Evolutionary conservation across 2,329 filamentous ascomycete species (phyloP), one percentile per base, ranked within the genome.

Genomic region (Fusarium virguliforme): DNA sequence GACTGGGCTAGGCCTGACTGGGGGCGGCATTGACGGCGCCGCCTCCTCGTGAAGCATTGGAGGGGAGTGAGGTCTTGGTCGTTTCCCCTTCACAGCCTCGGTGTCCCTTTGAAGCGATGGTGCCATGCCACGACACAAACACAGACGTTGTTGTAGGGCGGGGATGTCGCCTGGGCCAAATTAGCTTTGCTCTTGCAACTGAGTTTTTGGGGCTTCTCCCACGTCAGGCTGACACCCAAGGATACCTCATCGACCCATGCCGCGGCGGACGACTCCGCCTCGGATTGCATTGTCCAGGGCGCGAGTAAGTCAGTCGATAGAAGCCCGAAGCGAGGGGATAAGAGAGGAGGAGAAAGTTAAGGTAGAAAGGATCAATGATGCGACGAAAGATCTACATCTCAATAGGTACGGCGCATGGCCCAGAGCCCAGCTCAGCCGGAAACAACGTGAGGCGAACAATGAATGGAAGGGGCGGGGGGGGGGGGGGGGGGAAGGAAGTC

Each of bases 41-140:
- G n/a, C 30, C 34, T 26, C 61, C 18, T 40, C 34, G 41, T 58
- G 68, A 61, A 56, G 58, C 64, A 28, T 28, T 46, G 32, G 58
- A 62, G 58, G 64, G 62, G 60, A 60, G 46, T 64, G 50, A 48
- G 43, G 55, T 22, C 5, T 28, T 41, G 30, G 38, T 56, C 10
- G n/a, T 50, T 26, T 54, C 26, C 34, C 26, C 41, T 58, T 38
- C 38, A 40, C 28, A 13, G 41, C 68, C 34, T 69, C 38, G 61
- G 61, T 72, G 40, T 41, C 40, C 26, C 35, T 37, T 54, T 50
- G n/a, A 7, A 51, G 51, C 38, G 62, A 48, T 30, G 37, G 55
- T 43, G 50, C 72, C 67, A 70, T 67, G 70, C 65, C 72, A 70
- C 67, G 55, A 51, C 57, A 65, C 62, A 65, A 68, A 64, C 67